Percentiles rank a stretch among this genome's conserved stretches.
These are phyloP conservation scores for Russula abietina DNA, from an alignment of 768 basidiomycete species.

Conservation along the genomic window DNA sequence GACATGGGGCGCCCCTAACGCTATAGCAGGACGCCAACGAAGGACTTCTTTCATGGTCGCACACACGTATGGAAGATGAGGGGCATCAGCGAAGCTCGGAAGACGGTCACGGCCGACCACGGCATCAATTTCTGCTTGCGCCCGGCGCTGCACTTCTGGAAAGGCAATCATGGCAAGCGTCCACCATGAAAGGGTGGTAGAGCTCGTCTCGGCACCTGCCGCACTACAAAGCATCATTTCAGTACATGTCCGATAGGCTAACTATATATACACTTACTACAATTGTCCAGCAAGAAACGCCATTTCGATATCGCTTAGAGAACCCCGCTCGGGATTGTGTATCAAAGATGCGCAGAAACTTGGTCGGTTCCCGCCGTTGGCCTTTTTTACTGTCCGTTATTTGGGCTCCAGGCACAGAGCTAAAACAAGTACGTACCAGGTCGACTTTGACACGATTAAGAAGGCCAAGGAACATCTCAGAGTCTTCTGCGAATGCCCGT, in stretches of 20 bases:
- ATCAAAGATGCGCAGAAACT: not conserved
- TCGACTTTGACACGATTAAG: slow-evolving; percentile 16
- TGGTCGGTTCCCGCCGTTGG: not conserved
- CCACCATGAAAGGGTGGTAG: slow-evolving; percentile 13
- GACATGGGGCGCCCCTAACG: not conserved
- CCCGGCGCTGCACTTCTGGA: slow-evolving; percentile 19
- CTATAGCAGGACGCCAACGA: slow-evolving; percentile 1
- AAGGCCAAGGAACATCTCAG: slow-evolving; percentile 19
- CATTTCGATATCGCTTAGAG: slow-evolving; percentile 17
- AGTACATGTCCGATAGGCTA: not conserved
- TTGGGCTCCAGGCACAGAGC: too few relatives aligned
- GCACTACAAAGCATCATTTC: not conserved
- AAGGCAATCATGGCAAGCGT: slow-evolving; percentile 21
- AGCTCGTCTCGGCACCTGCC: slow-evolving; percentile 12
- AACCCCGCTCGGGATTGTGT: not conserved
- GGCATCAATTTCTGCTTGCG: slow-evolving; percentile 23
- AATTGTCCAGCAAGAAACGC: slow-evolving; percentile 18
- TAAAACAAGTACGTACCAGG: slow-evolving; percentile 9
- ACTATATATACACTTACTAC: slow-evolving; percentile 13
- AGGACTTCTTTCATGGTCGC: slow-evolving; percentile 23
- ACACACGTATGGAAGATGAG: slow-evolving; percentile 20
- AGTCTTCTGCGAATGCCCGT: not conserved
- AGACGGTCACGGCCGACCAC: slow-evolving; percentile 23
- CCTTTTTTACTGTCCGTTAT: slow-evolving; percentile 2
- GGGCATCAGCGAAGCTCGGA: slow-evolving; percentile 21